Percentiles rank a stretch among this genome's conserved stretches.
These are phyloP conservation scores for Bertia moriformis DNA, from an alignment of 2,329 filamentous ascomycete species.

Conservation along the genomic window DNA sequence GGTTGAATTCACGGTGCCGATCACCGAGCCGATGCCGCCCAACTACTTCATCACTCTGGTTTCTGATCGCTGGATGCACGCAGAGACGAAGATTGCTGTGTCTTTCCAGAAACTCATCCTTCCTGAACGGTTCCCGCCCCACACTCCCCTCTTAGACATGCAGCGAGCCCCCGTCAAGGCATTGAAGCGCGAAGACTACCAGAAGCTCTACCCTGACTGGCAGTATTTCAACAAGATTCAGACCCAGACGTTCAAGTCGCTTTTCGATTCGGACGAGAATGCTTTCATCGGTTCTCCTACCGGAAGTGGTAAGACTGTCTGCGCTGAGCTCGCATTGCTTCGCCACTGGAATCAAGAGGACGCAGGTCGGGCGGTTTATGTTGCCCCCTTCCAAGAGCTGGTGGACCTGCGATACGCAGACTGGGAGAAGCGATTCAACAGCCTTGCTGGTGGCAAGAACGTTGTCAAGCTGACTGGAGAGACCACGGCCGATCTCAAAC, in stretches of 20 bases:
- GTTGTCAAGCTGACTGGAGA: conserved; percentile 91
- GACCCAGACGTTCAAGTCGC: conserved; percentile 87
- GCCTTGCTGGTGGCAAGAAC: conserved; percentile 67
- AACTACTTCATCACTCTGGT: conserved; percentile 96
- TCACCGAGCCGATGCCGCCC: conserved; percentile 93
- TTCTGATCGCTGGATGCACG: conserved; percentile 96
- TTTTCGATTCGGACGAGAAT: conserved; percentile 83
- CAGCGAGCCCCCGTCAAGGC: conserved; percentile 82
- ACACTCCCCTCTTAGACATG: conserved; percentile 81
- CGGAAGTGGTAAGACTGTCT: conserved; percentile 91
- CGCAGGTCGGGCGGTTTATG: conserved; percentile 72
- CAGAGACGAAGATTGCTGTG: conserved; percentile 81
- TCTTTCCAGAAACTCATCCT: conserved; percentile 91
- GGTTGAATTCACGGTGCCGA: conserved; percentile 89
- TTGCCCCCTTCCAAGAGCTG: conserved; percentile 87
- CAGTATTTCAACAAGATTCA: conserved; percentile 92
- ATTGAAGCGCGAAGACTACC: conserved; percentile 72
- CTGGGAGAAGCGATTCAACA: conserved; percentile 66
- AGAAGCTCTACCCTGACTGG: conserved; percentile 69
- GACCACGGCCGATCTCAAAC: conserved; percentile 75
- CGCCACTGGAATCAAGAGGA: conserved; percentile 68
- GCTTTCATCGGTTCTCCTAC: conserved; percentile 87
- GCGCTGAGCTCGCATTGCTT: conserved; percentile 83
- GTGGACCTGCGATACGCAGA: conserved; percentile 70
- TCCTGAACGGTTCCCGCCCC: conserved; percentile 87